Conservation (phyloP, 805 yeast genomes). For the Lachancea fermentati region DNA sequence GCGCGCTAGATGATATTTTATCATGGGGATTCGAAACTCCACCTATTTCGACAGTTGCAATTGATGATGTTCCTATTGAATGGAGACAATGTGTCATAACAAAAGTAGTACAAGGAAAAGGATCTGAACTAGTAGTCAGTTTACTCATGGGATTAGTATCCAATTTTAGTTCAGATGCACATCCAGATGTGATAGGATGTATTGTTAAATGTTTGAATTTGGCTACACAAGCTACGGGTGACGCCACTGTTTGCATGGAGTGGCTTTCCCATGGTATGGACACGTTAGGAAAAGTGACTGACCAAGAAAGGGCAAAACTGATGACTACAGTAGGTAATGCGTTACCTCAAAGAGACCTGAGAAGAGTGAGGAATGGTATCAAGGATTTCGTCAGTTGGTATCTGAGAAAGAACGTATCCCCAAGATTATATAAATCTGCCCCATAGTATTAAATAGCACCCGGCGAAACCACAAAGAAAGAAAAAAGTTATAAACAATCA, state of each 20-base stretch:
- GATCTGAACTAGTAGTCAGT: conserved; percentile 46
- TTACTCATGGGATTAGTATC: conserved; percentile 64
- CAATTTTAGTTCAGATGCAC: conserved; percentile 63
- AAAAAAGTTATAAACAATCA: too few relatives aligned
- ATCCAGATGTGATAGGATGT: conserved; percentile 70
- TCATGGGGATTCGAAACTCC: conserved; percentile 82
- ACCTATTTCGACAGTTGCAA: conserved; percentile 61
- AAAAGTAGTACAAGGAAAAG: conserved; percentile 45
- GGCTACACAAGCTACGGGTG: conserved; percentile 42
- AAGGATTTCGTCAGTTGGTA: conserved; percentile 83
- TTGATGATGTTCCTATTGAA: conserved; percentile 48
- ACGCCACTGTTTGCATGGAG: conserved; percentile 32
- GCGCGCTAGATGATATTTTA: conserved; percentile 72
- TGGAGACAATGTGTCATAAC: conserved; percentile 45
- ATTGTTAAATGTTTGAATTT: conserved; percentile 56
- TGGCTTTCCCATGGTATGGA: conserved; percentile 60
- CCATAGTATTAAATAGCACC: not conserved
- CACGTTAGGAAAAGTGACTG: conserved; percentile 54
- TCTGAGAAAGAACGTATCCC: conserved; percentile 61
- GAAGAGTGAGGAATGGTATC: conserved; percentile 65
- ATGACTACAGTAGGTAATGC: conserved; percentile 53
- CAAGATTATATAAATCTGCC: conserved; percentile 32
- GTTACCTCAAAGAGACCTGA: conserved; percentile 59
- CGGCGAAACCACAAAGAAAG: not conserved
- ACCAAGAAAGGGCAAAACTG: conserved; percentile 62